phyloP scores from a whole-genome alignment of 345 rosid species.

The Eutrema japonicum region DNA sequence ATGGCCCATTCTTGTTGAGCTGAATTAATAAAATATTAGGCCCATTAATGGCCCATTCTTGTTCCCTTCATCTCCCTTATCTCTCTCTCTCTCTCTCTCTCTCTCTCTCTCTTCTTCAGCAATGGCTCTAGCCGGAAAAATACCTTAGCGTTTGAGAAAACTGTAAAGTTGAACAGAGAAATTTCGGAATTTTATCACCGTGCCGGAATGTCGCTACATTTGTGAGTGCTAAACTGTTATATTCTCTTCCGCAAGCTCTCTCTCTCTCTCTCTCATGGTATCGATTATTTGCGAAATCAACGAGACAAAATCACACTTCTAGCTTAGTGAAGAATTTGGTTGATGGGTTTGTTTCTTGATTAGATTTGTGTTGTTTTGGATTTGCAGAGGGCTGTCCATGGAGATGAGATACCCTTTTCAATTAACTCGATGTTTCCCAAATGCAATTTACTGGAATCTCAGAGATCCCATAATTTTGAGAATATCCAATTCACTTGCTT shows the following conservation, averaged over 20 bases:
- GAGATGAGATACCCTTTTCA: slow-evolving; percentile 35
- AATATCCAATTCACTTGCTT: slow-evolving; percentile 29
- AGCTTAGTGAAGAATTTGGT: background rate
- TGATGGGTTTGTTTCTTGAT: background rate
- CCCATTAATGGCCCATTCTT: slow-evolving; percentile 17
- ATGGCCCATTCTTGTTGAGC: background rate
- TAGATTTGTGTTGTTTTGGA: background rate
- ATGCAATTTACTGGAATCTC: slow-evolving; percentile 29
- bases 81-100: slow-evolving; percentile 27
- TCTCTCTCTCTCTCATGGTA: background rate
- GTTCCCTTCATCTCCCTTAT: slow-evolving; percentile 27
- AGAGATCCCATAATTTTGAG: slow-evolving; percentile 34
- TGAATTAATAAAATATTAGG: background rate
- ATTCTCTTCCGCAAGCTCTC: slow-evolving; percentile 2
- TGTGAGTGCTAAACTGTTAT: slow-evolving; percentile 24
- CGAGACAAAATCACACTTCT: background rate
- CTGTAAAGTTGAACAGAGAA: background rate
- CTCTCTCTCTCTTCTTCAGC: slow-evolving; percentile 1
- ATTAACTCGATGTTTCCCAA: slow-evolving; percentile 39
- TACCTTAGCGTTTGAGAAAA: background rate
- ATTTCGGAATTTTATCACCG: background rate
- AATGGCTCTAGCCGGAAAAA: slow-evolving; percentile 30
- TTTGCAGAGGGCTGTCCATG: slow-evolving; percentile 22
- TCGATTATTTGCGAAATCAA: background rate
- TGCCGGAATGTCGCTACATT: slow-evolving; percentile 34